Evolutionary conservation across 1,139 yeast genomes (phyloP), one percentile per base, ranked within the genome.

Genomic region (Nakaseomyces delphensis): DNA sequence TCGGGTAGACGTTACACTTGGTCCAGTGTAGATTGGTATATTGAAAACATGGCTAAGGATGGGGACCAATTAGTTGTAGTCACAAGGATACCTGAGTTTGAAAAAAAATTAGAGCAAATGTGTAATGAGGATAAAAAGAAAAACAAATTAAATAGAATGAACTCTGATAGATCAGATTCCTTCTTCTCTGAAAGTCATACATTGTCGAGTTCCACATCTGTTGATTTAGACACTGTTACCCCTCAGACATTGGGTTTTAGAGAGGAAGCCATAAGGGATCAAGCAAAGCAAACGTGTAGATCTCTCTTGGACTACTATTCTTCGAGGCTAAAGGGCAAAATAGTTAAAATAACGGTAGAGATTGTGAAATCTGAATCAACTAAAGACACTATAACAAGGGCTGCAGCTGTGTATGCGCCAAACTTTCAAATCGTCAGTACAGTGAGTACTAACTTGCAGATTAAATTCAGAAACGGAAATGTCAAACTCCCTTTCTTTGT

Each of bases 21-120:
- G 83, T 77, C 76, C 10, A 76, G 84, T 0, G 65, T 81, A n/a
- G 84, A 80, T 55, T 82, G 83, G 77, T 66, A 76, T 20, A 63
- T 80, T 41, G 68, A 68, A 42, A 66, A 70, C 39, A 66, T 72
- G 39, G 63, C 76, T 23, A 70, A 68, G 48, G 68, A 79, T 55
- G 87, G 89, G 16, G 93, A 83, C 55, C 71, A 77, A 18, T 62
- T 83, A 9, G 72, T 80, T 9, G 69, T 83, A 8, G 53, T 64
- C 3, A 55, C 77, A 2, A 56, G 70, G 23, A 64, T 76, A 6
- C 69, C 71, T 40, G 61, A 49, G 10, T 59, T 56, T 46, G 62
- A 60, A 37, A 51, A 52, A 13, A 43, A 45, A 21, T 43, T 50
- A 8, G 46, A 45, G 27, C 44, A 43, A 14, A 49, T 45, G 24